Base-by-base conservation (phyloP, 2,329 filamentous ascomycete genomes). In the Fusarium sp. region DNA sequence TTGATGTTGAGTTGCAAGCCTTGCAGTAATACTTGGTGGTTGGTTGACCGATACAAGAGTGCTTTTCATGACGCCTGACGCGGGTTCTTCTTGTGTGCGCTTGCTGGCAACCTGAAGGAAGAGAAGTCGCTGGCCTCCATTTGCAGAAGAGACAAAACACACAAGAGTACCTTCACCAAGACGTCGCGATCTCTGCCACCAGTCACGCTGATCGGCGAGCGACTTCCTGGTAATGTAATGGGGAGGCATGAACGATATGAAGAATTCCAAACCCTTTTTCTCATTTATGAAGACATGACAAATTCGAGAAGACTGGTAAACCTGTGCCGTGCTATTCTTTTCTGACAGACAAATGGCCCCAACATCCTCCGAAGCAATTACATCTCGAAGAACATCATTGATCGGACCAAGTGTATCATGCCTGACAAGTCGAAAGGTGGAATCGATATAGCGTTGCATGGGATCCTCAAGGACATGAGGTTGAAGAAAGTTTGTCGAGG, bases 101-200 rank as follows among this genome's bases (percentile, higher is more conserved):
- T 53, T 68, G 6, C 11, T 6, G 4, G 33, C 37, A 15, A 66
- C 57, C 5, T 63, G 42, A 4, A 67, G 16, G 31, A 67, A 66
- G 3, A 69, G 45, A 4, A 60, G 15, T 3, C 16, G 20, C 3
- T 33, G 20, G 7, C 31, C 4, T 4, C n/a, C 36, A 5, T 8
- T 36, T 6, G 28, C 9, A 4, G 49, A 28, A 3, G 23, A 31
- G 0, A 67, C 33, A 9, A 69, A 60, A 30, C 65, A 69, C 5
- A 69, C 7, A 0, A 69, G 59, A 10, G 30, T 60, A 3, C 63
- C 63, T 20, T 64, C 58, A 4, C 34, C 65, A 4, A 67, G n/a
- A 8, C 51, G 58, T 3, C 36, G 28, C 11, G 65, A 65, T 15
- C 28, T 38, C 15, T 58, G 34, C 65, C 65, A 67, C 65, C 62